Base-by-base conservation (phyloP, 1,284 basidiomycete species). In the Fomitopsis palustris region DNA sequence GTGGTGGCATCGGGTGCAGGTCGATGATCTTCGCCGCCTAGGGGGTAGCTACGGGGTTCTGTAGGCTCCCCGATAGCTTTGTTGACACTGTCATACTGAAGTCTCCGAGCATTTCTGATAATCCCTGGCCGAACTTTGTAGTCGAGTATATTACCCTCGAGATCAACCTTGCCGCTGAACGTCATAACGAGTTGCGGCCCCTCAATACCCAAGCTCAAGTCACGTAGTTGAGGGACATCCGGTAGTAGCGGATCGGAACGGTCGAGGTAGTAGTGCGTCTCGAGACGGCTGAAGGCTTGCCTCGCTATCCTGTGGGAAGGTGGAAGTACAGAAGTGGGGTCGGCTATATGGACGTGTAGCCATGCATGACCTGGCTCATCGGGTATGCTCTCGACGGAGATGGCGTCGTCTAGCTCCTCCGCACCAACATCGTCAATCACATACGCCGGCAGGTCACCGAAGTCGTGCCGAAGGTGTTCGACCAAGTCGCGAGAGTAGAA, bases 311-410 rank as follows among this genome's bases (percentile, higher is more conserved):
- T 64, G 69, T 95, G 87, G 0, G 79, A 81, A 0, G 87, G 88
- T 17, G 86, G 85, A n/a, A 99, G 77, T 59, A 88, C 69, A 1
- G 89, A 78, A 0, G 94, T 96, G 0, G 96, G 96, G 71, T 99
- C 96, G 8, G 97, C 96, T 57, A 99, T 82, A 70, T 99, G 96
- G 19, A 92, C 79, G 67, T 98, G 96, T 16, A 97, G 69, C 97
- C 97, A 99, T 55, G 77, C 68, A 59, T 77, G 77, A 17, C 79
- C 82, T 2, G 85, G 83, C 53, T 88, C 83, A 1, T 75, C 75
- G 9, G 79, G 74, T 21, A 87, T 78, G 1, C 74, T 65, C 63
- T 96, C 92, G 52, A 98, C 70, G 0, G 95, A 96, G 37, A 99
- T 70, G 1, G 95, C 97, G 72, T 99, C 97, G 68, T 99, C 97